A percentile compares a stretch with the other conserved stretches of the same genome.
These are phyloP conservation scores for Clonostachys rhizophaga DNA, from an alignment of 2,329 filamentous ascomycete species.

Conservation along the genomic window DNA sequence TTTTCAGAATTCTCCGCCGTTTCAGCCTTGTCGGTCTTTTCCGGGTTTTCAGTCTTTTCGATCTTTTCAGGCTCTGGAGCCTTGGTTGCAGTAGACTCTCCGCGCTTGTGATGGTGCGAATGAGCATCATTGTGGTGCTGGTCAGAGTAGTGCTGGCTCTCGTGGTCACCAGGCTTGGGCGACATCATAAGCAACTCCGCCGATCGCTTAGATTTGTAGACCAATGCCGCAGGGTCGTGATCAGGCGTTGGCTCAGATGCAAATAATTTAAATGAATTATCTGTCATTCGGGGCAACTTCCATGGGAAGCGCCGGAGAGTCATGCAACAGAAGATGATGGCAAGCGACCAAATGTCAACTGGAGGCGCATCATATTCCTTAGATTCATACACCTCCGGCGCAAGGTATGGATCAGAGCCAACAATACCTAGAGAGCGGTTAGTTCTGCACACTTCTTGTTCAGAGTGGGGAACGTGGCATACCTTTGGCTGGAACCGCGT, in stretches of 20 bases:
- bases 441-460: not conserved
- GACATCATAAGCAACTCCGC: conserved; percentile 5
- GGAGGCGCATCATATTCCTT: conserved; percentile 91
- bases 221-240: conserved; percentile 51
- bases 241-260: conserved; percentile 78
- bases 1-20: not conserved
- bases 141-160: conserved; percentile 9
- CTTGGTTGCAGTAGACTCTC: conserved; percentile 6
- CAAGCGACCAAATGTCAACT: conserved; percentile 95
- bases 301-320: conserved; percentile 90
- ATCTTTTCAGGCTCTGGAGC: too few relatives aligned
- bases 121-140: conserved; percentile 7
- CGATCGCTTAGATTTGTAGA: conserved; percentile 22
- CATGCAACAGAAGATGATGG: conserved; percentile 99
- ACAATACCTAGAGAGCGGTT: conserved; percentile 47
- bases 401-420: conserved; percentile 89
- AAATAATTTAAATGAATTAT: conserved; percentile 95
- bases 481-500: conserved; percentile 30
- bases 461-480: conserved; percentile 2
- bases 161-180: conserved; percentile 16
- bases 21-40: not conserved
- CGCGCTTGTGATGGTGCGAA: conserved; percentile 8
- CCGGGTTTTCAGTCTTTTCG: not conserved
- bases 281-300: conserved; percentile 88
- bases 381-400: conserved; percentile 93